Conservation (phyloP, 768 basidiomycete genomes). For the Filobasidium wieringae region DNA sequence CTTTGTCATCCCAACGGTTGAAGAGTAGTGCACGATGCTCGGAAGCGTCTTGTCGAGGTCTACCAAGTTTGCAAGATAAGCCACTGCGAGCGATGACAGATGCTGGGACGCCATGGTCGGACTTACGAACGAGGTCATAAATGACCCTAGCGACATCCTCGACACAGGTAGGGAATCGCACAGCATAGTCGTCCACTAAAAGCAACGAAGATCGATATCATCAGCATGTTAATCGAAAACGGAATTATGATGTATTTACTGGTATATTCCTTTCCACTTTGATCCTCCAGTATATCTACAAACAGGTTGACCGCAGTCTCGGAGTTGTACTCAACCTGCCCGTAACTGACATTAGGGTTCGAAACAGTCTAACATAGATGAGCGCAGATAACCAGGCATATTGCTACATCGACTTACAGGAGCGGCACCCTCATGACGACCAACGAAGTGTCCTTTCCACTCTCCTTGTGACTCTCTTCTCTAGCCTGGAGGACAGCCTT, state of each 20-base stretch:
- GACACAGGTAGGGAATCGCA: constrained; percentile 83
- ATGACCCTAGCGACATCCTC: constrained; percentile 76
- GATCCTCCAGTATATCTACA: constrained; percentile 72
- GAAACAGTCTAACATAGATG: neutral
- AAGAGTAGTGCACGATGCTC: constrained; percentile 73
- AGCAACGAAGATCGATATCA: neutral
- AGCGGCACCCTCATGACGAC: constrained; percentile 81
- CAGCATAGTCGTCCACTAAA: constrained; percentile 78
- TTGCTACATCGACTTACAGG: constrained; percentile 49
- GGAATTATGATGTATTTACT: constrained; percentile 34
- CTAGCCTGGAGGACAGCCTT: constrained; percentile 53
- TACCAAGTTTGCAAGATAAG: constrained; percentile 17
- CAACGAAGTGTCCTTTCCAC: constrained; percentile 35
- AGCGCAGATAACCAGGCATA: neutral
- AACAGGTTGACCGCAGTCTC: constrained; percentile 85
- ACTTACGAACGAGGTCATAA: constrained; percentile 58
- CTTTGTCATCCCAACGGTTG: constrained; percentile 72
- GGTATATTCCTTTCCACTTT: constrained; percentile 73
- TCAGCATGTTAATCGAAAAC: neutral
- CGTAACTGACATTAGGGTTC: constrained; percentile 53
- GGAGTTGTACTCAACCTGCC: constrained; percentile 66
- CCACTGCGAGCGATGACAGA: neutral
- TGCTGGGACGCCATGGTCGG: neutral
- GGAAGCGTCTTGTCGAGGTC: constrained; percentile 47
- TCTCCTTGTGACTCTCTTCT: constrained; percentile 39